These are phyloP conservation scores for Penicillium riverlandense DNA, from an alignment of 495 filamentous ascomycete species.

Conservation along the genomic window DNA sequence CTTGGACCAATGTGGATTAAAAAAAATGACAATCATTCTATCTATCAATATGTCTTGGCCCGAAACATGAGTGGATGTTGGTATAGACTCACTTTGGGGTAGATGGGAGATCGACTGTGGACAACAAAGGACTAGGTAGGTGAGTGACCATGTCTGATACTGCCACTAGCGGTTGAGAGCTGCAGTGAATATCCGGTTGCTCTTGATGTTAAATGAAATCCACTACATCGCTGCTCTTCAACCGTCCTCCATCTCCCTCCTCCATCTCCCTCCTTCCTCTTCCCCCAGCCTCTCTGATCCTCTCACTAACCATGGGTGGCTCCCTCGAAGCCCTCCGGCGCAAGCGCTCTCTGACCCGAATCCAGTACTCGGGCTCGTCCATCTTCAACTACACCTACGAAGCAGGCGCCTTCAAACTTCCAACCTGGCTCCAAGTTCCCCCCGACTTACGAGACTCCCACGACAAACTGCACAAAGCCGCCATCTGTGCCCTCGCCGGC, in stretches of 20 bases:
- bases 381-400: slow-evolving; percentile 6
- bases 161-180: no score
- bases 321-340: background rate
- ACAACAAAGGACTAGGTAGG: no score
- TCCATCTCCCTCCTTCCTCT: background rate
- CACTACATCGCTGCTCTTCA: no score
- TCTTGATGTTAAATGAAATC: no score
- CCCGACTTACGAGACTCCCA: background rate
- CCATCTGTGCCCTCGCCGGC: background rate
- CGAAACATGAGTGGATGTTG: background rate
- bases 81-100: no score
- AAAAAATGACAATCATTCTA: background rate
- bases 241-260: background rate
- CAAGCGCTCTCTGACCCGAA: background rate
- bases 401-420: background rate
- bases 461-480: background rate
- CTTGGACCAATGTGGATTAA: background rate
- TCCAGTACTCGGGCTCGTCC: background rate
- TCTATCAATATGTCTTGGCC: background rate
- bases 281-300: background rate
- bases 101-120: no score
- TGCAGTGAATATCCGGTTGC: no score
- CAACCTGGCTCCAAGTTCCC: slow-evolving; percentile 4
- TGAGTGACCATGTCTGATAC: no score
- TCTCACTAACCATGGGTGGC: background rate